Base-by-base conservation (phyloP, 2,329 filamentous ascomycete genomes). In the Ophiostoma sp. region DNA sequence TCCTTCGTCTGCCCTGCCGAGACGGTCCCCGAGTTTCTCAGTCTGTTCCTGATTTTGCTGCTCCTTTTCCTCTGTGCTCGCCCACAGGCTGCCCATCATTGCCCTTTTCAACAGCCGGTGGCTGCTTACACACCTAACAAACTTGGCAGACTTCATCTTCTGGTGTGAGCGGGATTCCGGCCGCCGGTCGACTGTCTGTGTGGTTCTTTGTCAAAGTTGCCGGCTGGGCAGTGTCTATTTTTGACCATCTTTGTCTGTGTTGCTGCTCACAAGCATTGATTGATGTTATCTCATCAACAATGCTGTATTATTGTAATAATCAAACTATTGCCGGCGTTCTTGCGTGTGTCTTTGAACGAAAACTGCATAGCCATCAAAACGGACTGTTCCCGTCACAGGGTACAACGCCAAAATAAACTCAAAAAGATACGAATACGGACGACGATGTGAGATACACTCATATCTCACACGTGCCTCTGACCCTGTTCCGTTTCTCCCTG, bases 1-100 rank as follows among this genome's bases (percentile, higher is more conserved):
- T 8, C 11, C 11, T 42, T 42, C 11, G 39, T 42, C 11, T 8
- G 19, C n/a, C 48, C 48, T 52, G 48, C 48, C 48, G n/a, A 25
- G 55, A 57, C 55, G 25, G 55, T 31, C 55, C 48, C 55, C 55
- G 31, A 57, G 55, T 57, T 57, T 57, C 52, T 57, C 52, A 25
- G 52, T 15, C 55, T 31, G 55, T 57, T 31, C 55, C 55, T 57
- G 17, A 3, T 57, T 57, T 19, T 36, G 33, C 33, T 36, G 33
- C 33, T 36, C 33, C 33, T 36, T 57, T 8, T 52, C 50, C n/a
- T 57, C 55, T 28, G 25, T 57, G 55, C 25, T 31, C 55, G 25
- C 28, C 25, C 55, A 17, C 55, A 31, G 15, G 4, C 12, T 57
- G 25, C 25, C 25, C 12, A 31, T 57, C 25, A 17, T 19, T 57